Evolutionary conservation across 306 rosid genomes (phyloP).

Genomic region (Ochetophila trinervis): DNA sequence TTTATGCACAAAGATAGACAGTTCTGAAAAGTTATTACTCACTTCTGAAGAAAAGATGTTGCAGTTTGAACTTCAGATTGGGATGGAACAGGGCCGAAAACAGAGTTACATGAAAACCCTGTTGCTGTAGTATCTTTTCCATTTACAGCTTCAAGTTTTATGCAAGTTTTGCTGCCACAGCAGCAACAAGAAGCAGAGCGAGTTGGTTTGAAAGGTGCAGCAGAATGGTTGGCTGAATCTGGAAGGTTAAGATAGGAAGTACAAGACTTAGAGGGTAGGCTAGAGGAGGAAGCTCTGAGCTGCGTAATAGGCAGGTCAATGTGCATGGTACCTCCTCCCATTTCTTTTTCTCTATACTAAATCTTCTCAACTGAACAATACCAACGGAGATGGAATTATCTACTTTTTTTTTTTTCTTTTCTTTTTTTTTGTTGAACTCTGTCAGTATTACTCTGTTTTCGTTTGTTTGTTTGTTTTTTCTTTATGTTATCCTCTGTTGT

Average conservation of each 20-base stretch:
- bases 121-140: constrained; percentile 13
- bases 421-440: too few species aligned
- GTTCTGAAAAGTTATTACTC: constrained; percentile 16
- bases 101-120: constrained; percentile 18
- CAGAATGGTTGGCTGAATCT: constrained; percentile 11
- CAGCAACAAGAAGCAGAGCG: constrained; percentile 25
- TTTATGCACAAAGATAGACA: too few species aligned
- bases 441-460: too few species aligned
- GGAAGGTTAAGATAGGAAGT: constrained; percentile 28
- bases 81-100: constrained; percentile 51
- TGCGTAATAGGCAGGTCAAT: constrained; percentile 21
- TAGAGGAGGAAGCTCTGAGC: constrained; percentile 11
- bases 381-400: too few species aligned
- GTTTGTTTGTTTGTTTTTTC: too few species aligned
- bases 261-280: constrained; percentile 17
- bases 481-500: too few species aligned
- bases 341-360: constrained; percentile 9
- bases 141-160: constrained; percentile 1
- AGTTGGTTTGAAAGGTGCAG: constrained; percentile 6
- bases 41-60: constrained; percentile 47
- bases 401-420: too few species aligned
- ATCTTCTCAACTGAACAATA: background rate
- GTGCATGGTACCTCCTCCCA: constrained; percentile 47
- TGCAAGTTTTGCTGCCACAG: constrained; percentile 22
- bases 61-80: constrained; percentile 54